Base-by-base conservation (phyloP, 495 filamentous ascomycete genomes). In the Apiosordaria backusii region DNA sequence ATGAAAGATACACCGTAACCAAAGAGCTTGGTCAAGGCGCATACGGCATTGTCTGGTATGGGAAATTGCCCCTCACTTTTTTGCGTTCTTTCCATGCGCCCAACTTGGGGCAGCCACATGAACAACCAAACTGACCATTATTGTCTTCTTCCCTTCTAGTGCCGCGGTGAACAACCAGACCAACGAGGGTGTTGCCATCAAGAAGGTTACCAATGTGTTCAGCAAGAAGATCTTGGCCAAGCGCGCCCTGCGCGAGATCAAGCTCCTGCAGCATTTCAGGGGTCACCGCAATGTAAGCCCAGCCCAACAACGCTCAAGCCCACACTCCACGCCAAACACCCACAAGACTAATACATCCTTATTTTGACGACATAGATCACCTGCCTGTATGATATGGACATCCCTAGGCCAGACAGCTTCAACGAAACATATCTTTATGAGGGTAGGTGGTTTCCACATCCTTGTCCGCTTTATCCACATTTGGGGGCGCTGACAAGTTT, bases 171-270 rank as follows among this genome's bases (percentile, higher is more conserved):
- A 99, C 82, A 87, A 85, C 72, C 86, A 90, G 76, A 97, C 92
- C 16, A 88, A 88, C 72, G 95, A 99, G 75, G 95, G 95, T n/a
- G 93, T 99, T 63, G 95, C 95, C 65, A 92, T 99, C 81, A 99
- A 99, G 83, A 99, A 99, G 78, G 92, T 99, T 74, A 99, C 95
- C 79, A 99, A 99, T 90, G 96, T 99, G 67, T 98, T 99, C 84
- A 97, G 93, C 86, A 99, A 99, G 83, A 98, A 98, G 88, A 99
- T 99, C 70, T 83, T 99, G 66, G 95, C 95, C 66, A 99, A 99
- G 85, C 91, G 95, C 70, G 95, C 96, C 62, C 79, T 99, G 82
- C 87, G 96, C 77, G 95, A 99, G 81, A 97, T 99, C 78, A 99
- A 99, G 85, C 86, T 99, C 66, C 85, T 99, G 65, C 96, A 97